phyloP scores from a whole-genome alignment of 805 yeast genomes.

The Kluyveromyces dobzhanskii region DNA sequence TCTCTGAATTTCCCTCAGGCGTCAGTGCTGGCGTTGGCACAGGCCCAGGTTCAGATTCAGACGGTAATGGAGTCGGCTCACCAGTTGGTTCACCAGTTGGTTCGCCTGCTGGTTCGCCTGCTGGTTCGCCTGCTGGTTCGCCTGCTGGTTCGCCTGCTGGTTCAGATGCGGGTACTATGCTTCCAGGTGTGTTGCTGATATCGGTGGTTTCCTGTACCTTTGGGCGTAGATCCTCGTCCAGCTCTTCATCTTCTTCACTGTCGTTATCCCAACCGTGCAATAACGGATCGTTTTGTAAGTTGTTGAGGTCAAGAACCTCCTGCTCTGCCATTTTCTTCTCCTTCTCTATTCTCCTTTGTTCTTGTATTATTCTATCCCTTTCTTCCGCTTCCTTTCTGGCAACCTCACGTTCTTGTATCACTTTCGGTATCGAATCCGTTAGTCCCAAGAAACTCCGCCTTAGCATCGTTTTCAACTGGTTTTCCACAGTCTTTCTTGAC shows the following conservation, averaged over 20 bases:
- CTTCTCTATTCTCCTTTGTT: conserved; percentile 22
- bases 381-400: conserved; percentile 26
- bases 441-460: conserved; percentile 10
- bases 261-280: conserved; percentile 28
- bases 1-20: too few species aligned
- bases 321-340: conserved; percentile 21
- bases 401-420: conserved; percentile 14
- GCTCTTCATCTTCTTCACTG: conserved; percentile 23
- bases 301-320: conserved; percentile 20
- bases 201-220: too few species aligned
- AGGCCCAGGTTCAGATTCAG: too few species aligned
- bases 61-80: too few species aligned
- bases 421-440: conserved; percentile 5
- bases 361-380: conserved; percentile 28
- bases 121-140: too few species aligned
- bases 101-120: too few species aligned
- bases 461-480: conserved; percentile 6
- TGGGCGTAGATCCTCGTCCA: conserved; percentile 7
- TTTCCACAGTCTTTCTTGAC: conserved; percentile 7
- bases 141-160: too few species aligned
- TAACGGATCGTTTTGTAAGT: conserved; percentile 26
- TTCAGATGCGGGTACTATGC: too few species aligned
- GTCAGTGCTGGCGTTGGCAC: too few species aligned
- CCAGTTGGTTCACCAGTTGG: too few species aligned
- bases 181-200: too few species aligned